Conservation (phyloP, 805 yeast species). For the Yarrowia sp. region DNA sequence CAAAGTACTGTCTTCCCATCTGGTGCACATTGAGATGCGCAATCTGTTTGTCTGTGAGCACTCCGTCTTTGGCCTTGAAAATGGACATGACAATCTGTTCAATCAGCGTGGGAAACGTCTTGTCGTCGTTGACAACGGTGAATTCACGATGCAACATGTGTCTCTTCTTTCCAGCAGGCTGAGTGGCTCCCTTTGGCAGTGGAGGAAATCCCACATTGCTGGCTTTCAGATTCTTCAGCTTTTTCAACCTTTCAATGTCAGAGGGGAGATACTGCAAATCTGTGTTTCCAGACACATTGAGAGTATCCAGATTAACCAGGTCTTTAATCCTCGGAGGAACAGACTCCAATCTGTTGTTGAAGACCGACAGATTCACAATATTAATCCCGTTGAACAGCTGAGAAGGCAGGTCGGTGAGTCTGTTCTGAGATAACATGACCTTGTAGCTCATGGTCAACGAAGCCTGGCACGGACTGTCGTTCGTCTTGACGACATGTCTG, state of each 20-base stretch:
- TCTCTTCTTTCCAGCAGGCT: slow-evolving; percentile 7
- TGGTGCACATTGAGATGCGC: slow-evolving; percentile 11
- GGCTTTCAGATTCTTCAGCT: slow-evolving; percentile 48
- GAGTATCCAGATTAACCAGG: slow-evolving; percentile 48
- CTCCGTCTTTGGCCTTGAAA: slow-evolving; percentile 10
- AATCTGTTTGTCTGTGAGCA: slow-evolving; percentile 37
- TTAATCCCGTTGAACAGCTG: slow-evolving; percentile 48
- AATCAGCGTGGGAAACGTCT: slow-evolving; percentile 39
- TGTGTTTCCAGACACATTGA: slow-evolving; percentile 50
- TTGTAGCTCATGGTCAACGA: slow-evolving; percentile 45
- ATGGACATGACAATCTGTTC: slow-evolving; percentile 10
- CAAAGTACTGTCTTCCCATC: slow-evolving; percentile 39
- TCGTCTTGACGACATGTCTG: slow-evolving; percentile 44
- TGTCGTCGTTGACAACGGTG: slow-evolving; percentile 44
- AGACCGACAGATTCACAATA: slow-evolving; percentile 50
- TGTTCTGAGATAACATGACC: slow-evolving; percentile 48
- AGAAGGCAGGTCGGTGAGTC: slow-evolving; percentile 46
- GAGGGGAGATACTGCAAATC: slow-evolving; percentile 49
- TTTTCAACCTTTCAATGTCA: slow-evolving; percentile 48
- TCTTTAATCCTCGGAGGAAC: slow-evolving; percentile 50
- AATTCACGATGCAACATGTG: slow-evolving; percentile 18
- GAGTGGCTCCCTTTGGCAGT: slow-evolving; percentile 41
- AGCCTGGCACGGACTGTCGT: slow-evolving; percentile 41
- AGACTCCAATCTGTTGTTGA: slow-evolving; percentile 48
- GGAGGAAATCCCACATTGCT: slow-evolving; percentile 50